Evolutionary conservation across 2,329 filamentous ascomycete genomes (phyloP).

Genomic region (Aspergillus costaricaensis): DNA sequence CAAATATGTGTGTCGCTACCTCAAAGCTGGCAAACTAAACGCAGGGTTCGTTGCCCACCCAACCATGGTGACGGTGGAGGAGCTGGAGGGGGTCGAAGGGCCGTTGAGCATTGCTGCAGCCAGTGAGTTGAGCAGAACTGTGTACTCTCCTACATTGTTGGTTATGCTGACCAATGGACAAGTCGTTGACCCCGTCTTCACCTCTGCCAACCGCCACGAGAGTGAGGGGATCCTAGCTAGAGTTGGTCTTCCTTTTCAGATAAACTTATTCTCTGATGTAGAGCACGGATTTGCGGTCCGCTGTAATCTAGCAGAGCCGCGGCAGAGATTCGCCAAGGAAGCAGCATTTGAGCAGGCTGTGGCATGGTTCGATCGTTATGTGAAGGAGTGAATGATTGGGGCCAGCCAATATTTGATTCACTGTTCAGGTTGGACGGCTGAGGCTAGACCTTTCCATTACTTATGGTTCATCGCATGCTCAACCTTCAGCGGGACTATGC

Average conservation of each 20-base stretch:
- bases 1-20: constrained; percentile 49
- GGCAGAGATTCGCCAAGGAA: constrained; percentile 63
- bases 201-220: constrained; percentile 59
- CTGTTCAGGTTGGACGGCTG: too few relatives aligned
- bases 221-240: constrained; percentile 60
- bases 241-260: constrained; percentile 63
- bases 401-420: too few relatives aligned
- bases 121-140: background rate
- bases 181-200: constrained; percentile 63
- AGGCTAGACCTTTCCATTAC: too few relatives aligned
- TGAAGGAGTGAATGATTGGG: background rate
- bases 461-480: too few relatives aligned
- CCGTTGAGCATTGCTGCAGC: constrained; percentile 26
- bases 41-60: constrained; percentile 25
- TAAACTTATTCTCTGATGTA: constrained; percentile 69
- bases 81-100: constrained; percentile 18
- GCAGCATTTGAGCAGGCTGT: constrained; percentile 1
- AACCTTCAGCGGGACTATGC: too few relatives aligned
- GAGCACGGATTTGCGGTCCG: constrained; percentile 73
- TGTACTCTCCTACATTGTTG: background rate
- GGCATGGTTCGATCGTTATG: constrained; percentile 5
- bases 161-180: background rate
- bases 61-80: constrained; percentile 19
- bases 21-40: constrained; percentile 17
- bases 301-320: constrained; percentile 58